phyloP scores from a whole-genome alignment of 1,284 basidiomycete species.

The Cystobasidium slooffiae region DNA sequence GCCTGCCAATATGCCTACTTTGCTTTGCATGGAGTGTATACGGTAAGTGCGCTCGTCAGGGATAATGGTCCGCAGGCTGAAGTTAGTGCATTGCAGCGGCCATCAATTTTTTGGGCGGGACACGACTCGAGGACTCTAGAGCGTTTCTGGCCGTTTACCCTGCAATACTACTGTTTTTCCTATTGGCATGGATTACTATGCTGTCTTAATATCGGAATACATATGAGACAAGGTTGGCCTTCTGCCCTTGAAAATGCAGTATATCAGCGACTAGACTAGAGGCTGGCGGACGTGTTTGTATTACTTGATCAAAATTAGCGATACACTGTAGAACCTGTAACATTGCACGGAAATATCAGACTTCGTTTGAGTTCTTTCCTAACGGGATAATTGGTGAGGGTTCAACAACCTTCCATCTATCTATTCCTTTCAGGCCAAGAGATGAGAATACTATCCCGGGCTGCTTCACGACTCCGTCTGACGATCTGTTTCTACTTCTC shows the following conservation, averaged over 20 bases:
- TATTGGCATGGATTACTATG: slow-evolving; percentile 56
- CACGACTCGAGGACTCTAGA: slow-evolving; percentile 74
- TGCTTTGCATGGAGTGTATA: slow-evolving; percentile 95
- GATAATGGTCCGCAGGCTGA: not conserved
- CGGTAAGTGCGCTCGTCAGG: slow-evolving; percentile 64
- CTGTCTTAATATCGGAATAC: slow-evolving; percentile 47
- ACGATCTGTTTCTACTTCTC: not conserved
- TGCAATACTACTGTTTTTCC: slow-evolving; percentile 65
- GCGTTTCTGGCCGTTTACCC: slow-evolving; percentile 91
- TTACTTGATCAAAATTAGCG: too few species aligned
- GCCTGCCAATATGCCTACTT: slow-evolving; percentile 77
- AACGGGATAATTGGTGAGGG: too few species aligned
- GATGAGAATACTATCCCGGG: not conserved
- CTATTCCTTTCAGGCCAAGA: too few species aligned
- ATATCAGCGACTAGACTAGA: not conserved
- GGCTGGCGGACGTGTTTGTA: too few species aligned
- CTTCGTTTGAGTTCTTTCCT: too few species aligned
- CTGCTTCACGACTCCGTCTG: not conserved
- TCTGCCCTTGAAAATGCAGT: not conserved
- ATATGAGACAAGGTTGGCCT: not conserved
- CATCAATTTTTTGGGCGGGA: slow-evolving; percentile 91
- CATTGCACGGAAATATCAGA: too few species aligned
- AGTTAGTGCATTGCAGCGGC: slow-evolving; percentile 65
- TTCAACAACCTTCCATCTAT: too few species aligned
- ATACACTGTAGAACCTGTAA: too few species aligned